These are phyloP conservation scores for Saccharomyces hybrid DNA, from an alignment of 1,139 yeast species.

Conservation along the genomic window DNA sequence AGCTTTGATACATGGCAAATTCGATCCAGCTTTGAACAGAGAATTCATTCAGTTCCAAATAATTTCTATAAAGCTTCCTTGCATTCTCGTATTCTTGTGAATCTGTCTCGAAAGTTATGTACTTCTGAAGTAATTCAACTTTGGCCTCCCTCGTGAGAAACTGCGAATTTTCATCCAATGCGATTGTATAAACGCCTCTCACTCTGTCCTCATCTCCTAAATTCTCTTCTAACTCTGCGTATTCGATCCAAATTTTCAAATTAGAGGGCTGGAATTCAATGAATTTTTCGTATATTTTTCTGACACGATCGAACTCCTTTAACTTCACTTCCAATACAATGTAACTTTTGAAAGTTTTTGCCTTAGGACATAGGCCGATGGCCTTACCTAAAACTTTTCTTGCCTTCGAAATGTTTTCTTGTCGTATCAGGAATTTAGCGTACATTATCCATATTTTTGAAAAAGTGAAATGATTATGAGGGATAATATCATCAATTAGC, in stretches of 20 bases:
- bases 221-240: slow-evolving; percentile 59
- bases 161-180: slow-evolving; percentile 29
- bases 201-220: slow-evolving; percentile 68
- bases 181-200: slow-evolving; percentile 52
- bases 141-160: slow-evolving; percentile 10
- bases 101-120: slow-evolving; percentile 55
- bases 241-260: slow-evolving; percentile 46
- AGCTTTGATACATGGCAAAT: slow-evolving; percentile 63
- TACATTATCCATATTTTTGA: slow-evolving; percentile 67
- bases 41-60: slow-evolving; percentile 34
- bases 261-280: slow-evolving; percentile 46
- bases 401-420: slow-evolving; percentile 43
- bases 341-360: slow-evolving; percentile 54
- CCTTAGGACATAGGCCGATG: slow-evolving; percentile 59
- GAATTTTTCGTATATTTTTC: slow-evolving; percentile 63
- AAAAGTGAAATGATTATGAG: slow-evolving; percentile 55
- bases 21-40: slow-evolving; percentile 53
- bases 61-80: slow-evolving; percentile 43
- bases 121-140: slow-evolving; percentile 23
- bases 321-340: slow-evolving; percentile 44
- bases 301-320: slow-evolving; percentile 71
- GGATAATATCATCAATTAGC: slow-evolving; percentile 42
- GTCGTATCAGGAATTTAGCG: slow-evolving; percentile 70
- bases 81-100: slow-evolving; percentile 52
- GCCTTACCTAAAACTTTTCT: slow-evolving; percentile 68